Evolutionary conservation across 306 rosid species (phyloP).

Genomic region (Malus fusca): DNA sequence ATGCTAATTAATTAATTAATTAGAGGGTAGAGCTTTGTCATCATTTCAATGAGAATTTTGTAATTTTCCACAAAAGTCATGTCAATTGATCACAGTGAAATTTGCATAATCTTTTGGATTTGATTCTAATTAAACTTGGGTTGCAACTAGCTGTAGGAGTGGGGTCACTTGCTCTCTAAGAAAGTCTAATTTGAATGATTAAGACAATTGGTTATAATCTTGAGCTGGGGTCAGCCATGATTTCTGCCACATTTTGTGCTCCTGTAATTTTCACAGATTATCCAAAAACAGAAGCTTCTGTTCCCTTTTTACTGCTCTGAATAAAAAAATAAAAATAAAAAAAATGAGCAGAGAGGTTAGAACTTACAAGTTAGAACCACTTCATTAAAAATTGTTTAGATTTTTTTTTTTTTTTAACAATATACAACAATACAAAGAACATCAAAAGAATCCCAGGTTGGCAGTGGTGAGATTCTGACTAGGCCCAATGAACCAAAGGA

Average conservation of each 20-base stretch:
- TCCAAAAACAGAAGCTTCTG: conserved; percentile 49
- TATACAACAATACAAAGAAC: conserved; percentile 16
- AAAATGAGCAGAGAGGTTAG: conserved; percentile 22
- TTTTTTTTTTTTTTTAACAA: background rate
- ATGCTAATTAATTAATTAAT: conserved; percentile 30
- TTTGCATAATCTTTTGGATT: conserved; percentile 51
- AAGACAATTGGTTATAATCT: conserved; percentile 34
- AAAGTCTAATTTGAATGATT: conserved; percentile 66
- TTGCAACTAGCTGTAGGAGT: conserved; percentile 95
- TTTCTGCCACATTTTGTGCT: conserved; percentile 37
- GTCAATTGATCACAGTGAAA: conserved; percentile 46
- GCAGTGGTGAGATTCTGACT: conserved; percentile 89
- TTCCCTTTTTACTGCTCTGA: conserved; percentile 31
- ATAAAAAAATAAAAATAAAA: conserved; percentile 18
- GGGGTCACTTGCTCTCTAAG: conserved; percentile 32
- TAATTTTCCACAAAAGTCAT: conserved; percentile 45
- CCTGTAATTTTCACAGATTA: conserved; percentile 31
- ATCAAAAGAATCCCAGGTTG: conserved; percentile 76
- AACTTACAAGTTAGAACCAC: conserved; percentile 33
- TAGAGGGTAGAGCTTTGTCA: conserved; percentile 43
- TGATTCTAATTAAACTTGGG: conserved; percentile 46
- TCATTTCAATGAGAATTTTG: conserved; percentile 32
- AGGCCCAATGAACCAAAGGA: conserved; percentile 69
- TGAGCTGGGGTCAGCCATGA: conserved; percentile 49
- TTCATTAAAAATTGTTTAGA: conserved; percentile 9